A percentile compares a stretch with the other conserved stretches of the same genome.
Evolutionary conservation across 495 filamentous ascomycete species (phyloP).

Genomic region (Jackrogersella minutella): DNA sequence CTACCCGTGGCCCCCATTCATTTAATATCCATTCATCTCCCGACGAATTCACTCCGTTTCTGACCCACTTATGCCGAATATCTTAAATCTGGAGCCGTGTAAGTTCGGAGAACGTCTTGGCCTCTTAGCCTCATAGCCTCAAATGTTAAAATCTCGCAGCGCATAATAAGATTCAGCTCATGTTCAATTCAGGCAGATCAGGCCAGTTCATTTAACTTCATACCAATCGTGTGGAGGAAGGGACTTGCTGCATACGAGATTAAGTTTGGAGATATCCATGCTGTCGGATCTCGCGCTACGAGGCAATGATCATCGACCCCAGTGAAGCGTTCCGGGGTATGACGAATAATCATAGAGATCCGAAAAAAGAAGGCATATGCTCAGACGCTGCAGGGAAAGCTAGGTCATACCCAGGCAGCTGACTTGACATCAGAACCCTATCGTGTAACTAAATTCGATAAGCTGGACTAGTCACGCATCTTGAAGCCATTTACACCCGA

Average conservation of each 20-base stretch:
- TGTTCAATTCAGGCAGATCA: neutral
- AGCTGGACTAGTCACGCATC: neutral
- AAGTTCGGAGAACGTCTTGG: slow-evolving; percentile 11
- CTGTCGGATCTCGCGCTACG: slow-evolving; percentile 21
- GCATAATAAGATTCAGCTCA: neutral
- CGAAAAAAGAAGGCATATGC: slow-evolving; percentile 4
- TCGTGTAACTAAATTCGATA: slow-evolving; percentile 1
- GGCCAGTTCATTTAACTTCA: slow-evolving; percentile 1
- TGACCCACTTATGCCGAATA: slow-evolving; percentile 26
- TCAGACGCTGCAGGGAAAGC: slow-evolving; percentile 10
- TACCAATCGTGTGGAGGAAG: neutral
- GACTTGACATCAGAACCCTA: slow-evolving; percentile 10
- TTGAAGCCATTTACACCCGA: neutral
- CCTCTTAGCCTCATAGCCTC: neutral
- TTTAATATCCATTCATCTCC: slow-evolving; percentile 8
- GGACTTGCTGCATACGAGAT: slow-evolving; percentile 24
- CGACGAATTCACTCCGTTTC: slow-evolving; percentile 16
- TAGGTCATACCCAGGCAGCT: slow-evolving; percentile 15
- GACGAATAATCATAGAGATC: slow-evolving; percentile 21
- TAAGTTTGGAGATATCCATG: slow-evolving; percentile 33
- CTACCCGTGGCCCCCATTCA: too few species aligned
- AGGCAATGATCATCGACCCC: too few species aligned
- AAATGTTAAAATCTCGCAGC: slow-evolving; percentile 8
- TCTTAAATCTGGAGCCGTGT: slow-evolving; percentile 9
- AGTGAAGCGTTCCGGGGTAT: neutral